These are phyloP conservation scores for Beauveria varroae DNA, from an alignment of 2,329 filamentous ascomycete genomes.

Conservation along the genomic window DNA sequence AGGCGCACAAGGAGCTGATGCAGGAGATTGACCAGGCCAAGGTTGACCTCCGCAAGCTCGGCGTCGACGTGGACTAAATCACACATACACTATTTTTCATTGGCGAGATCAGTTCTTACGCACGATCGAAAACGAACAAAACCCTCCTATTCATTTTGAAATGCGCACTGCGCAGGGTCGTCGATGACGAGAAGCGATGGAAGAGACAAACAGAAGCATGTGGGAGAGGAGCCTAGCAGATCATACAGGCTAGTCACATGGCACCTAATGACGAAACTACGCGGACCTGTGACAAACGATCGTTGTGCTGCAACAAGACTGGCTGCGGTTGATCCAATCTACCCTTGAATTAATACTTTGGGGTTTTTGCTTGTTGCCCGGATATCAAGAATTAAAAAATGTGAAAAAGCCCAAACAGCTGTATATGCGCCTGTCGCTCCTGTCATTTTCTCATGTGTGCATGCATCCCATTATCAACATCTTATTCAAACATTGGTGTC, in stretches of 20 bases:
- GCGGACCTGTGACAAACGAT: neutral
- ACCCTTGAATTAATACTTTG: neutral
- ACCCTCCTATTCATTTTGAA: too few relatives aligned
- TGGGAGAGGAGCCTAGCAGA: neutral
- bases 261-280: neutral
- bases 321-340: neutral
- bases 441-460: constrained; percentile 5
- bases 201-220: neutral
- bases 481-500: neutral
- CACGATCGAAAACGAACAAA: neutral
- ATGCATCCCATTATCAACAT: constrained; percentile 1
- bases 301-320: neutral
- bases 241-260: neutral
- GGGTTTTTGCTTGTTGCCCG: neutral
- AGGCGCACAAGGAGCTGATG: constrained; percentile 85
- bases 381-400: neutral
- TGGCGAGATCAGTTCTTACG: neutral
- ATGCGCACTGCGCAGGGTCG: neutral
- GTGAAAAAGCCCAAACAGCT: constrained; percentile 16
- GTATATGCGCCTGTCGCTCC: constrained; percentile 1
- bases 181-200: neutral
- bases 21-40: constrained; percentile 73
- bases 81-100: neutral
- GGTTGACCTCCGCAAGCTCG: constrained; percentile 62
- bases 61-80: constrained; percentile 67